Conservation (phyloP, 345 rosid species). For the Erodium maritimum region DNA sequence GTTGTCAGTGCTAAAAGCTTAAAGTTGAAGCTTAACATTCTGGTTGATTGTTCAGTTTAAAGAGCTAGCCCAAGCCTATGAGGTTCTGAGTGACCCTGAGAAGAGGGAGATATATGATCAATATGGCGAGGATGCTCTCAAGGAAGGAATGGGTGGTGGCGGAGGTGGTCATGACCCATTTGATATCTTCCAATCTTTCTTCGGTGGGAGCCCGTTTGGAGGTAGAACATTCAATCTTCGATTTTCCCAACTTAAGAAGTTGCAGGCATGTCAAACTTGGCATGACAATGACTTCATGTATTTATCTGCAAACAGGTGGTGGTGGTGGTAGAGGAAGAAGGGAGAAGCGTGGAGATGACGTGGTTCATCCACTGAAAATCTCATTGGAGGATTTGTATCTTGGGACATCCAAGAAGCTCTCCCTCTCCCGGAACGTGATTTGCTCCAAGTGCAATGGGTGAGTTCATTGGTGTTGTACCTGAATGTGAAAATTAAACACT, state of each 20-base stretch:
- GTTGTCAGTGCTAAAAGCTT: too few relatives aligned
- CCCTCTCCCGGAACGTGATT: conserved; percentile 64
- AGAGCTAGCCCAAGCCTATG: conserved; percentile 86
- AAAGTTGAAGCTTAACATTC: too few relatives aligned
- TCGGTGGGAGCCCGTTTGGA: conserved; percentile 61
- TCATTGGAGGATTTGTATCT: conserved; percentile 68
- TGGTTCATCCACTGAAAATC: conserved; percentile 67
- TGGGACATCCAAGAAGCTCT: conserved; percentile 76
- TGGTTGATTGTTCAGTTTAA: conserved; percentile 47
- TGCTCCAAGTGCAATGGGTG: conserved; percentile 83
- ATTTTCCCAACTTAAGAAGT: too few relatives aligned
- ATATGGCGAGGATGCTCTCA: conserved; percentile 86
- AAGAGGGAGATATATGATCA: conserved; percentile 83
- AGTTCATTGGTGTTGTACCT: conserved; percentile 7
- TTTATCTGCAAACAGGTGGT: conserved; percentile 3
- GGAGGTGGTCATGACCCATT: conserved; percentile 68
- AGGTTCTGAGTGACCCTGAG: conserved; percentile 79
- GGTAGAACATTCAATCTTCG: conserved; percentile 20
- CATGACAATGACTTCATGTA: background rate
- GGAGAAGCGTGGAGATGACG: conserved; percentile 83
- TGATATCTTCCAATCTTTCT: conserved; percentile 76
- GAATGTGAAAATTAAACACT: too few relatives aligned
- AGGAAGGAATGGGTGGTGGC: conserved; percentile 85
- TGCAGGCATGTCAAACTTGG: too few relatives aligned
- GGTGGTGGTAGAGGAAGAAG: conserved; percentile 71